Base-by-base conservation (phyloP, 2,329 filamentous ascomycete genomes). In the Claviceps purpurea region DNA sequence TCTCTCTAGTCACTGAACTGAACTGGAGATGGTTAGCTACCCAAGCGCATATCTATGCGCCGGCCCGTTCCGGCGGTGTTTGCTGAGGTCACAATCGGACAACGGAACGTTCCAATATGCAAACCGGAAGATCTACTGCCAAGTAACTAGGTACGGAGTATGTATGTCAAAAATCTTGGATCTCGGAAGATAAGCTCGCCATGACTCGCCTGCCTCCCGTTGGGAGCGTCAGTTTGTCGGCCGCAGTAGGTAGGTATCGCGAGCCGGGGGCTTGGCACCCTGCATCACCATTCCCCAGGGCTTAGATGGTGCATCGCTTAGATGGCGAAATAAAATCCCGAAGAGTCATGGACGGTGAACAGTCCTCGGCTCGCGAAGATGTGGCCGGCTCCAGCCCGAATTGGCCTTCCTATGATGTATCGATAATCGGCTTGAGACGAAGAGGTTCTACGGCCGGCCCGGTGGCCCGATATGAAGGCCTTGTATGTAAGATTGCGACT, bases 351-450 rank as follows among this genome's bases (percentile, higher is more conserved):
- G 59, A 62, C 58, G 0, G 67, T 70, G 7, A 70, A 77, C 45
- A 74, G 84, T 62, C 63, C 81, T 2, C 80, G 80, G 55, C 73
- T 78, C 46, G 68, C 83, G n/a, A 79, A 79, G 1, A 81, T 84
- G 59, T 85, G 80, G 80, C 81, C 50, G 60, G 13, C 66, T 65
- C 0, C 30, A 34, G 30, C 30, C 30, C 30, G 30, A 65, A 59
- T 2, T 69, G 66, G 22, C 59, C 60, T n/a, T 56, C 62, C 2
- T 18, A 18, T 18, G 18, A 18, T 18, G 18, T 54, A 62, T 2
- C 54, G 60, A 3, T 59, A 5, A 68, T 64, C 5, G 51, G 46
- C n/a, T 14, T 46, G 3, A 47, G 49, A 3, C 48, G 56, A 30
- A 50, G 46, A 18, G 54, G 50, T 34, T 34, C 30, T 34, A 34